These are phyloP conservation scores for Coemansia sp. DNA, from an alignment of 192 early-diverging fungal genomes.

Conservation along the genomic window DNA sequence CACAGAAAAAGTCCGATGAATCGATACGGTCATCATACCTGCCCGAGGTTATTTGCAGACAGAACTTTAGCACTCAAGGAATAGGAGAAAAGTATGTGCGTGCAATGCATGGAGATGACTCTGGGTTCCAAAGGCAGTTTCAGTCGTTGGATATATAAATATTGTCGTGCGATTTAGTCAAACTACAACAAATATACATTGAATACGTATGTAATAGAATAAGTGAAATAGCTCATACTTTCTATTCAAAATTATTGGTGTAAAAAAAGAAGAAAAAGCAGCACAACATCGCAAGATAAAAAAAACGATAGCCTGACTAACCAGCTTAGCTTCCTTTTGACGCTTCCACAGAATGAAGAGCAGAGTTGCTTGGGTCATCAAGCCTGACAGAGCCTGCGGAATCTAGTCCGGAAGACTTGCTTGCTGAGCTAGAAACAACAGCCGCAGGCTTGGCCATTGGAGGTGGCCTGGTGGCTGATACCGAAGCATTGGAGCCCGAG, in stretches of 20 bases:
- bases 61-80: constrained; percentile 84
- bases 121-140: constrained; percentile 36
- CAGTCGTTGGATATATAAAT: constrained; percentile 30
- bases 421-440: not conserved
- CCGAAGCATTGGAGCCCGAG: not conserved
- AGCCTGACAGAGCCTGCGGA: not conserved
- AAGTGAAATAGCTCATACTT: not conserved
- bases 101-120: constrained; percentile 44
- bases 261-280: not conserved
- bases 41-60: constrained; percentile 69
- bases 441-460: constrained; percentile 38
- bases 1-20: constrained; percentile 22
- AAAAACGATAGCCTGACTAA: constrained; percentile 20
- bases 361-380: not conserved
- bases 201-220: not conserved
- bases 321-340: constrained; percentile 27
- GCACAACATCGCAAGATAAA: not conserved
- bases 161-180: not conserved
- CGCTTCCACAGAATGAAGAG: not conserved
- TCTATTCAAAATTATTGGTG: not conserved
- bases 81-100: constrained; percentile 56
- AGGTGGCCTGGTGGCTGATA: constrained; percentile 21
- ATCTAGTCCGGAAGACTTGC: not conserved
- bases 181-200: not conserved
- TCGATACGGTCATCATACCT: constrained; percentile 50